These are phyloP conservation scores for Alternaria alternata DNA, from an alignment of 2,329 filamentous ascomycete genomes.

Conservation along the genomic window DNA sequence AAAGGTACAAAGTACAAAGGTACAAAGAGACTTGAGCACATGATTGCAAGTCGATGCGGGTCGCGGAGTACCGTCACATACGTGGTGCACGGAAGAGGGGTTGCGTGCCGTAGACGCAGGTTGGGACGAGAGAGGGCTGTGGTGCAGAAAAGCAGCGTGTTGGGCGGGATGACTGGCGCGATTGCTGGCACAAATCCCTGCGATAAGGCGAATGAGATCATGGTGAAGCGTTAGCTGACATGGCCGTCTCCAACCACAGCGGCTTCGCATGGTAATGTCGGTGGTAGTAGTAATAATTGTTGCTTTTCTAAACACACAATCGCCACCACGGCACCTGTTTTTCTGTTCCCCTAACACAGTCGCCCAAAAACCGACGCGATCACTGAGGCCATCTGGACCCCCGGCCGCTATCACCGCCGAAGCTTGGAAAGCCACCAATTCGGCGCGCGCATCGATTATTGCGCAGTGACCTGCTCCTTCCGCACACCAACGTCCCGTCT, in stretches of 20 bases:
- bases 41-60: constrained; percentile 30
- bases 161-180: constrained; percentile 13
- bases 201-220: constrained; percentile 15
- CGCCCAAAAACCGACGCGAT: background rate
- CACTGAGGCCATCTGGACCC: background rate
- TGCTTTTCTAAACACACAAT: background rate
- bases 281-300: background rate
- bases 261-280: background rate
- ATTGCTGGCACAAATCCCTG: constrained; percentile 2
- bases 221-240: constrained; percentile 5
- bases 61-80: constrained; percentile 14
- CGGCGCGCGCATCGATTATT: constrained; percentile 21
- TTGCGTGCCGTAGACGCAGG: constrained; percentile 15
- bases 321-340: background rate
- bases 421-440: constrained; percentile 11
- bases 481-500: constrained; percentile 26
- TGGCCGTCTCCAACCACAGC: background rate
- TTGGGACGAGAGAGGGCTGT: constrained; percentile 7
- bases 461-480: constrained; percentile 31
- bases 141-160: constrained; percentile 8
- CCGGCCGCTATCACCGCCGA: background rate
- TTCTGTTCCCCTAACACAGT: background rate
- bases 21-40: constrained; percentile 22
- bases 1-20: background rate
- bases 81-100: constrained; percentile 20